Evolutionary conservation across 108 stramenopile genomes (phyloP).

Genomic region (Poteriospumella lacustris): DNA sequence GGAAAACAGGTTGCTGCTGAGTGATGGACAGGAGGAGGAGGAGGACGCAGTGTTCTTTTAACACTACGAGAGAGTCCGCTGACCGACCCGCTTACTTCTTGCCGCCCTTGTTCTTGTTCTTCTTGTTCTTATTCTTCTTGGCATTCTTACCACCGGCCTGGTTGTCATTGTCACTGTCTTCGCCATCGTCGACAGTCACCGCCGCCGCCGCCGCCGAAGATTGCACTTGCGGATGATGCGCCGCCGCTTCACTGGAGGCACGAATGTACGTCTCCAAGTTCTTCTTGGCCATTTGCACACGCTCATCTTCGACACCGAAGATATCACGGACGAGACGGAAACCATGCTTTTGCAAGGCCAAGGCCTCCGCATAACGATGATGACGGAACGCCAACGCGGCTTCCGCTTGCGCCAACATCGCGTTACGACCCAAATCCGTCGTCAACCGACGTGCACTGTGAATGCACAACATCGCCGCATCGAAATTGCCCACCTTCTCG

Average conservation of each 20-base stretch:
- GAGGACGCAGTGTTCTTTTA: no score
- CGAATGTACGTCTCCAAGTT: slow-evolving; percentile 12
- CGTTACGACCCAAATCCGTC: not conserved
- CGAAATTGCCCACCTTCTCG: not conserved
- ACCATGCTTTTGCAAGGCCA: not conserved
- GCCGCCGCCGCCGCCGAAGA: no score
- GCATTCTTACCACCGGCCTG: not conserved
- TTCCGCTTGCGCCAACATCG: not conserved
- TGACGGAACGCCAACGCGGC: not conserved
- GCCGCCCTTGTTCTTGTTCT: not conserved
- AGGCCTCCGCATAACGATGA: not conserved
- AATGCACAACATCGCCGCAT: not conserved
- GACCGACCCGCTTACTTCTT: not conserved
- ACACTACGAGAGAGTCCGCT: not conserved
- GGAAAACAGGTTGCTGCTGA: no score
- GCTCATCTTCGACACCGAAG: not conserved
- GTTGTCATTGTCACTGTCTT: no score
- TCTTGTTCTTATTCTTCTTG: slow-evolving; percentile 18
- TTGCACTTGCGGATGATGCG: not conserved
- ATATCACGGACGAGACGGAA: not conserved
- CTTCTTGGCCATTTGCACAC: not conserved
- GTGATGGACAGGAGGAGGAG: no score
- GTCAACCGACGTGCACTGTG: not conserved
- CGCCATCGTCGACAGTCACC: no score
- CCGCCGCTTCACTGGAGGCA: not conserved